These are phyloP conservation scores for Schwanniomyces occidentalis DNA, from an alignment of 805 yeast genomes.

Conservation along the genomic window DNA sequence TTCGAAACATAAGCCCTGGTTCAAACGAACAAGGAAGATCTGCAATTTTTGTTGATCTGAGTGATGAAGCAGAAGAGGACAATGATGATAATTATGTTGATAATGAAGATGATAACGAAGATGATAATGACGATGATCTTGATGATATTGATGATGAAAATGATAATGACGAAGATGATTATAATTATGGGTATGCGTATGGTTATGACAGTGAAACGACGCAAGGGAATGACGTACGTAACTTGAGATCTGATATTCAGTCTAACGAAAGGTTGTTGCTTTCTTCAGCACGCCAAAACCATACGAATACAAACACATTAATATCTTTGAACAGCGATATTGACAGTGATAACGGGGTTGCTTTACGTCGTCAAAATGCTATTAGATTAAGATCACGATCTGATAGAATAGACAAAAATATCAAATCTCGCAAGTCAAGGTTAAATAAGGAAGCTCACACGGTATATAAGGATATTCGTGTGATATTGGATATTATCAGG, in stretches of 20 bases:
- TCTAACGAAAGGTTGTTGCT: conserved; percentile 23
- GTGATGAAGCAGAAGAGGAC: conserved; percentile 4
- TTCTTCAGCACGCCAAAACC: conserved; percentile 27
- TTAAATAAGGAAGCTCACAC: conserved; percentile 12
- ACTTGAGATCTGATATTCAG: conserved; percentile 13
- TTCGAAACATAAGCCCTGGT: conserved; percentile 7
- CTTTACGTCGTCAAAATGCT: conserved; percentile 36
- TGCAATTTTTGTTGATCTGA: background rate
- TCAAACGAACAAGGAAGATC: background rate
- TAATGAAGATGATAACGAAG: conserved; percentile 6
- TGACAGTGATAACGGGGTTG: conserved; percentile 11
- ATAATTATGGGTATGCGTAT: conserved; percentile 12
- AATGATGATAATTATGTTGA: conserved; percentile 4
- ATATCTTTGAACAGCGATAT: conserved; percentile 5
- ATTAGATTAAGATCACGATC: conserved; percentile 17
- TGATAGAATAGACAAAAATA: background rate
- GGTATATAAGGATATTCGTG: conserved; percentile 10
- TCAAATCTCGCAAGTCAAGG: conserved; percentile 2
- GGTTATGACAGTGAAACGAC: conserved; percentile 10
- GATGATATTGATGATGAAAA: conserved; percentile 14
- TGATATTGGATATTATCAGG: conserved; percentile 3
- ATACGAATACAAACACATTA: conserved; percentile 19
- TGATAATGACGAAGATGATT: conserved; percentile 21
- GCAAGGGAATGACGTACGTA: conserved; percentile 10
- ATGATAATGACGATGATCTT: conserved; percentile 11